Percentiles rank a stretch among this genome's conserved stretches.
These are phyloP conservation scores for Coniochaeta pulveracea DNA, from an alignment of 2,329 filamentous ascomycete species.

Conservation along the genomic window DNA sequence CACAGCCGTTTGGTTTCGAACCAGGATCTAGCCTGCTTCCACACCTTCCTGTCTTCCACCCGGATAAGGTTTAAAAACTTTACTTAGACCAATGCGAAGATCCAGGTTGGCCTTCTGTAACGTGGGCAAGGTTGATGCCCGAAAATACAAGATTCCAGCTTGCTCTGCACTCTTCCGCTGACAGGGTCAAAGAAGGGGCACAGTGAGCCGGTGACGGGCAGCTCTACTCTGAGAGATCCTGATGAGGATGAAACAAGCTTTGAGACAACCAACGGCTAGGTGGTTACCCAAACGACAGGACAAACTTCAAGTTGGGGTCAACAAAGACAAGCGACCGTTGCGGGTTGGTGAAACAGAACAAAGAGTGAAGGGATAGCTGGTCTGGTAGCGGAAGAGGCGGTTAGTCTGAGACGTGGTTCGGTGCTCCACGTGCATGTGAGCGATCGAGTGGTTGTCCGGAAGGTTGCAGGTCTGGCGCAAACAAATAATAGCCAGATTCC, in stretches of 20 bases:
- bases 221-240: background rate
- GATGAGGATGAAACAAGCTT: background rate
- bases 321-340: slow-evolving; percentile 5
- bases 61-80: slow-evolving; percentile 5
- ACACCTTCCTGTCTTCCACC: no score
- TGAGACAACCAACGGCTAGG: slow-evolving; percentile 2
- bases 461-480: slow-evolving; percentile 1
- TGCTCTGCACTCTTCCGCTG: slow-evolving; percentile 7
- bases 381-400: background rate
- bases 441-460: slow-evolving; percentile 1
- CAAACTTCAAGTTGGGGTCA: slow-evolving; percentile 3
- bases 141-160: slow-evolving; percentile 9
- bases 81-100: slow-evolving; percentile 3
- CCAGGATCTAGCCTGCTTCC: background rate
- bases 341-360: slow-evolving; percentile 3
- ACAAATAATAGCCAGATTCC: background rate
- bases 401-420: slow-evolving; percentile 11
- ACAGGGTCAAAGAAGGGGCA: slow-evolving; percentile 3
- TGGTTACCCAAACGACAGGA: background rate
- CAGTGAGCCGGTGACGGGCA: slow-evolving; percentile 2
- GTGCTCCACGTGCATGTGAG: slow-evolving; percentile 14
- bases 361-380: background rate
- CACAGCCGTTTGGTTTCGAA: background rate
- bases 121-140: background rate
- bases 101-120: no score